Conservation (phyloP, 1,284 basidiomycete species). For the Trichosporon ovoides region DNA sequence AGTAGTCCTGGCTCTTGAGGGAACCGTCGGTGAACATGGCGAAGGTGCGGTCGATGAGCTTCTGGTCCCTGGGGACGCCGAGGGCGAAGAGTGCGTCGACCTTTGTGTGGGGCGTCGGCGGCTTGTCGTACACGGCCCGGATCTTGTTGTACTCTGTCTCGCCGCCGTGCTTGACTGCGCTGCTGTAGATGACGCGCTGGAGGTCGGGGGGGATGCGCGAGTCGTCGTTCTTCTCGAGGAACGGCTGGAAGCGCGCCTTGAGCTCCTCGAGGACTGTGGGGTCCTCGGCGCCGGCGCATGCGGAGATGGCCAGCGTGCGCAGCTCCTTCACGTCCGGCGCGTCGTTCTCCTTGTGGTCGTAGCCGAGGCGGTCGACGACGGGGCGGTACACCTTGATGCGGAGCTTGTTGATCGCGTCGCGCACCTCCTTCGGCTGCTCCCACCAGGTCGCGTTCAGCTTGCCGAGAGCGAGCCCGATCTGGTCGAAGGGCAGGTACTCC, state of each 20-base stretch:
- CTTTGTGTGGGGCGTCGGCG: conserved; percentile 65
- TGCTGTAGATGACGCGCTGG: conserved; percentile 48
- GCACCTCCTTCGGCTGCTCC: conserved; percentile 61
- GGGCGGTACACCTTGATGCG: conserved; percentile 71
- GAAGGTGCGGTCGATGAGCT: conserved; percentile 59
- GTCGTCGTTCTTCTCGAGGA: conserved; percentile 68
- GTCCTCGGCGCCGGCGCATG: conserved; percentile 63
- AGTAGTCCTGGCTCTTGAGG: conserved; percentile 62
- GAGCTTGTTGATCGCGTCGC: conserved; percentile 61
- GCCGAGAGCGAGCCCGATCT: conserved; percentile 51
- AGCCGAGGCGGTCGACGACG: conserved; percentile 72
- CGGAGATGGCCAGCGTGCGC: conserved; percentile 69
- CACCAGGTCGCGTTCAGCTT: conserved; percentile 72
- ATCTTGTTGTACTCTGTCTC: conserved; percentile 70
- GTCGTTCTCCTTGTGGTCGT: conserved; percentile 66
- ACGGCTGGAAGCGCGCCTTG: conserved; percentile 65
- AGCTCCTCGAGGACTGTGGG: conserved; percentile 67
- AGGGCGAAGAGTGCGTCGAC: conserved; percentile 60
- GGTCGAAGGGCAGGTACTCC: conserved; percentile 55
- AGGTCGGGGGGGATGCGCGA: conserved; percentile 74
- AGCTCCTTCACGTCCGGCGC: conserved; percentile 67
- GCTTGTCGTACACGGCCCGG: conserved; percentile 64
- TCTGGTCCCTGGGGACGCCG: conserved; percentile 32
- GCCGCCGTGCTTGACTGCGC: conserved; percentile 67
- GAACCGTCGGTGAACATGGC: conserved; percentile 54